Evolutionary conservation across 2,329 filamentous ascomycete genomes (phyloP), one percentile per base, ranked within the genome.

Genomic region (Geosmithia morbida): DNA sequence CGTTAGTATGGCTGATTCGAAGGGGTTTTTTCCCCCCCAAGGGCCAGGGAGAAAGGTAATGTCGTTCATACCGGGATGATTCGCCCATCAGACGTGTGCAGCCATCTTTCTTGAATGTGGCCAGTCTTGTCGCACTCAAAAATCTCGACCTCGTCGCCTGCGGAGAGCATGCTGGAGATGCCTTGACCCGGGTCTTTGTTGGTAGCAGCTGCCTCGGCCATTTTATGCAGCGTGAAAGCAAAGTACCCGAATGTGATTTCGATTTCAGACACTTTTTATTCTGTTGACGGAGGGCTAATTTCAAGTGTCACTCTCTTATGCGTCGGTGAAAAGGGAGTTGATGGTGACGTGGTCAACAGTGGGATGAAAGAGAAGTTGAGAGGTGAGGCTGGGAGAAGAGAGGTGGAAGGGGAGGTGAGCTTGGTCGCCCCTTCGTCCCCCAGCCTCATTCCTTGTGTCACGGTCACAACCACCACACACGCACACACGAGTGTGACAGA

Each of bases 41-140:
- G n/a, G 39, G 4, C 26, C 18, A 41, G 7, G 3, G 10, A 30
- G 11, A 30, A 30, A 30, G 29, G 20, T 2, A 30, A 10, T 6
- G 18, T 14, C 29, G 16, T 7, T 41, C 46, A 46, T 57, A 65
- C 62, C 4, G 52, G 52, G n/a, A 43, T 17, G 16, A 60, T 51
- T 18, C 50, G 48, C 18, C 58, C 55, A 39, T 52, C 54, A 3
- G 55, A 47, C 1, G 52, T 53, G 20, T 66, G 64, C 8, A 57
- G 51, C 65, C 65, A 68, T 29, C 54, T 54, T 16, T 59, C 57
- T 18, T 60, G 57, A 8, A 63, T 48, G 30, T 63, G 56, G 4
- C 64, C 66, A 1, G 63, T 61, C 46, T 59, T 66, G 51, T 67
- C 66, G 2, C 64, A 56, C 51, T 68, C 66, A 2, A 54, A 40